A percentile compares a stretch with the other conserved stretches of the same genome.
phyloP scores from a whole-genome alignment of 108 stramenopile genomes.

The Nitzschia putrida region DNA sequence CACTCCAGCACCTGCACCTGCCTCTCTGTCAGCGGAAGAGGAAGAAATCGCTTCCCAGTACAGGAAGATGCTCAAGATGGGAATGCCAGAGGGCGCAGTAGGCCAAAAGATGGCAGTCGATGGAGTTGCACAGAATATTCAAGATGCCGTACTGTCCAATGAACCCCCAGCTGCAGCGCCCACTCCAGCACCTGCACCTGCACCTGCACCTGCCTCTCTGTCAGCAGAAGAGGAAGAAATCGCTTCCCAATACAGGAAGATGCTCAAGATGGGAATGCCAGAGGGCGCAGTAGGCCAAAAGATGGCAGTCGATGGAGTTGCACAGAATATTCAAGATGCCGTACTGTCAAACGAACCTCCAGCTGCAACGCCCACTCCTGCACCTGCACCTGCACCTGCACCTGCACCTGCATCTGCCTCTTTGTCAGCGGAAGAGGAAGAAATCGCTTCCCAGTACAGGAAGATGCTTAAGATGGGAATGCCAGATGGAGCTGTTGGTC shows the following conservation, averaged over 20 bases:
- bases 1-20: conserved; percentile 12
- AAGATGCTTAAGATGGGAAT: conserved; percentile 33
- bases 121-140: conserved; percentile 24
- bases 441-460: conserved; percentile 10
- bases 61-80: conserved; percentile 42
- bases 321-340: conserved; percentile 34
- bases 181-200: background rate
- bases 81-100: conserved; percentile 39
- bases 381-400: background rate
- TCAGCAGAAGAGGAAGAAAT: conserved; percentile 33
- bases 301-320: conserved; percentile 29
- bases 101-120: conserved; percentile 20
- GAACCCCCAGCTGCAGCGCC: conserved; percentile 9
- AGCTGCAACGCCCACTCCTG: conserved; percentile 2
- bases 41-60: conserved; percentile 32
- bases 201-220: conserved; percentile 4
- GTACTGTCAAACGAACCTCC: conserved; percentile 21
- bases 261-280: conserved; percentile 46
- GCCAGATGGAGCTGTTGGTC: conserved; percentile 8
- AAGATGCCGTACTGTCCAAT: conserved; percentile 22
- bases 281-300: conserved; percentile 33
- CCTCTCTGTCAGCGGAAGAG: conserved; percentile 20
- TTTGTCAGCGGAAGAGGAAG: conserved; percentile 20
- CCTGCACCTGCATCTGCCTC: background rate
- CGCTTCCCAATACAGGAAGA: conserved; percentile 30